Evolutionary conservation across 1,284 basidiomycete species (phyloP).

Genomic region (Volvariella surrecta): DNA sequence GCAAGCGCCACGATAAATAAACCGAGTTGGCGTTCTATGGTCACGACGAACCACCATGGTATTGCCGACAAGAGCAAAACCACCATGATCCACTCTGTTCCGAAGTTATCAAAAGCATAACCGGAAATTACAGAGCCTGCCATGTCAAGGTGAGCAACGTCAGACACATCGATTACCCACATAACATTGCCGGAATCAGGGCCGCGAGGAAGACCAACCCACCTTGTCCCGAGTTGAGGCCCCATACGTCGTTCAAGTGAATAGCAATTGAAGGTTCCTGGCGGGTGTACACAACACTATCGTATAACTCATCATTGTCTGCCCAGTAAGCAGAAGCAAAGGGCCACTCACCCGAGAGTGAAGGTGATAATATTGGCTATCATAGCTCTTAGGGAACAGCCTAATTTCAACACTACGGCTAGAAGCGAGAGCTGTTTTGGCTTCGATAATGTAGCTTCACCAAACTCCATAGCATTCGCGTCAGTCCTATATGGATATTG

Average conservation of each 20-base stretch:
- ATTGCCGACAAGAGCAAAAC: conserved; percentile 43
- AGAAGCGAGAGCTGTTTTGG: background rate
- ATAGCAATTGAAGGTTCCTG: conserved; percentile 63
- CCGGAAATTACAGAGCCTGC: conserved; percentile 57
- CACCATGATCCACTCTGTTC: conserved; percentile 48
- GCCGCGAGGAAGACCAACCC: conserved; percentile 67
- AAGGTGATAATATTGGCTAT: conserved; percentile 43
- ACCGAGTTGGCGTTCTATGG: conserved; percentile 40
- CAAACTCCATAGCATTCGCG: no score
- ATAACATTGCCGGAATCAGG: conserved; percentile 57
- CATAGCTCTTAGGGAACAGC: conserved; percentile 46
- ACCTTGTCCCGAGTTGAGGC: conserved; percentile 48
- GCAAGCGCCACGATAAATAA: conserved; percentile 57
- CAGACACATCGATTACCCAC: conserved; percentile 25
- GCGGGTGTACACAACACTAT: conserved; percentile 45
- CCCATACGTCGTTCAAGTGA: conserved; percentile 53
- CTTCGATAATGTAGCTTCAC: background rate
- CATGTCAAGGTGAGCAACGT: no score
- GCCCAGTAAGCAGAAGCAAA: conserved; percentile 2
- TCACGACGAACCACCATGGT: conserved; percentile 62
- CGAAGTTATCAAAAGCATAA: conserved; percentile 53
- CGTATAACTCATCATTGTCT: conserved; percentile 2
- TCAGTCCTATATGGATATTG: no score
- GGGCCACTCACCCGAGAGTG: conserved; percentile 45
- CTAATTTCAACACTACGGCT: conserved; percentile 22